Base-by-base conservation (phyloP, 352 stramenopile genomes). In the Globisporangium camurandrum region DNA sequence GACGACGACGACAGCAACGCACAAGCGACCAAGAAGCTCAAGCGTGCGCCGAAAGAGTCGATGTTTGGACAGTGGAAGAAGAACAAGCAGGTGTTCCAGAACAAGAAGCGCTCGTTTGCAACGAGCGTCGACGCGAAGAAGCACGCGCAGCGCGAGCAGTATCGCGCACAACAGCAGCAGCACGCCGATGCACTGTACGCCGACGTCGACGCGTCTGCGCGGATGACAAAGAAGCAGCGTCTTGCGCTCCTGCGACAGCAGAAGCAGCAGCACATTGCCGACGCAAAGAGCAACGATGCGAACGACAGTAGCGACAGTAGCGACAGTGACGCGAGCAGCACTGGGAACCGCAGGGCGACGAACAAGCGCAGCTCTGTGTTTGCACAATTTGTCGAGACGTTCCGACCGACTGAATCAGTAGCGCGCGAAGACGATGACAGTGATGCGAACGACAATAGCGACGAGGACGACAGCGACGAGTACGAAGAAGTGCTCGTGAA, bases 31-130 rank as follows among this genome's bases (percentile, higher is more conserved):
- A 66, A 62, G 52, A 54, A 54, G 16, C 33, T 24, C 30, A 69
- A 56, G 60, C 49, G 51, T 26, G 47, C 24, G 45, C 19, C 24
- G 23, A 44, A 39, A 27, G 64, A 66, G 26, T 87, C 76, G 24
- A 88, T 91, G 80, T 80, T 89, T 46, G 56, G 61, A 2, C 80
- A 91, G 58, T 91, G 80, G 80, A 85, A 88, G 49, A 48, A 78
- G 26, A 66, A 73, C 20, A 88, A 86, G 61, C 57, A 75, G 38
- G n/a, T 49, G 20, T 51, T 74, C 31, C 62, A 61, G 22, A 47
- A 38, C 12, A 79, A 86, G 67, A 46, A 68, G 40, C 59, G 63
- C 16, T 46, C 69, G 46, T 85, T 88, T 50, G 39, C 64, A 30
- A 59, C 51, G 23, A 69, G 64, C 2, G 57, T 77, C 23, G 67